Conservation (phyloP, 2,329 filamentous ascomycete species). For the Fusarium paranaense region DNA sequence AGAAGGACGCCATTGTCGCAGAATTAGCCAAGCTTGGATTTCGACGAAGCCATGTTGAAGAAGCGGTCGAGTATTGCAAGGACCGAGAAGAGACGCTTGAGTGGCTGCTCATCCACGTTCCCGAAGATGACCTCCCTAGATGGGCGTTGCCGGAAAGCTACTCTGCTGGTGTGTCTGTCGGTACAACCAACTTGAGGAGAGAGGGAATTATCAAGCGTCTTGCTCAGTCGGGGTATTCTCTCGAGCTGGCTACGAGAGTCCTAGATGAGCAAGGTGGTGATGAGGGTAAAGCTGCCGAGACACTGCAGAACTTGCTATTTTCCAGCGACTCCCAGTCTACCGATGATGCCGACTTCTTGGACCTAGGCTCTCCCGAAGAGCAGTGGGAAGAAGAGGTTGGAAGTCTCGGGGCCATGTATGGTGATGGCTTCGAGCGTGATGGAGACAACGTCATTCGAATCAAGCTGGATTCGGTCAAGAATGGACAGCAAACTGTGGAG, state of each 20-base stretch:
- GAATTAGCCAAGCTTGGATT: slow-evolving; percentile 87
- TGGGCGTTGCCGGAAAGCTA: slow-evolving; percentile 96
- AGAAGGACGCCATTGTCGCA: slow-evolving; percentile 72
- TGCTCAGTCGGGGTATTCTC: slow-evolving; percentile 84
- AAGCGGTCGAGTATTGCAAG: slow-evolving; percentile 88
- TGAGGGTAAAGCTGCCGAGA: slow-evolving; percentile 81
- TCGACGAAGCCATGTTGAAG: slow-evolving; percentile 87
- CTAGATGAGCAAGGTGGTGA: slow-evolving; percentile 77
- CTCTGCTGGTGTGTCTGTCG: slow-evolving; percentile 88
- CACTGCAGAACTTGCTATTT: slow-evolving; percentile 72
- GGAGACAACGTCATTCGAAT: slow-evolving; percentile 77
- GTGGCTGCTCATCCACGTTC: slow-evolving; percentile 96
- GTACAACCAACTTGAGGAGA: slow-evolving; percentile 81
- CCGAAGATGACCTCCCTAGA: slow-evolving; percentile 92
- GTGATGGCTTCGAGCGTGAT: slow-evolving; percentile 73
- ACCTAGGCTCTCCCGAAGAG: slow-evolving; percentile 66
- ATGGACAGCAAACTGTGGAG: slow-evolving; percentile 63
- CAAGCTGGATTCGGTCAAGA: slow-evolving; percentile 67
- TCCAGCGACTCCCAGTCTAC: slow-evolving; percentile 19
- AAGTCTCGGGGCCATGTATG: slow-evolving; percentile 88
- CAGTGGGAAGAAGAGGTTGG: slow-evolving; percentile 88
- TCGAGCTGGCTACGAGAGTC: slow-evolving; percentile 83
- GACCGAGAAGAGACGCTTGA: slow-evolving; percentile 93
- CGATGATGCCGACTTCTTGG: slow-evolving; percentile 56
- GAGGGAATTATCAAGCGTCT: slow-evolving; percentile 88